Evolutionary conservation across 371 early-diverging fungal genomes (phyloP).

Genomic region (Haplosporangium sp.): DNA sequence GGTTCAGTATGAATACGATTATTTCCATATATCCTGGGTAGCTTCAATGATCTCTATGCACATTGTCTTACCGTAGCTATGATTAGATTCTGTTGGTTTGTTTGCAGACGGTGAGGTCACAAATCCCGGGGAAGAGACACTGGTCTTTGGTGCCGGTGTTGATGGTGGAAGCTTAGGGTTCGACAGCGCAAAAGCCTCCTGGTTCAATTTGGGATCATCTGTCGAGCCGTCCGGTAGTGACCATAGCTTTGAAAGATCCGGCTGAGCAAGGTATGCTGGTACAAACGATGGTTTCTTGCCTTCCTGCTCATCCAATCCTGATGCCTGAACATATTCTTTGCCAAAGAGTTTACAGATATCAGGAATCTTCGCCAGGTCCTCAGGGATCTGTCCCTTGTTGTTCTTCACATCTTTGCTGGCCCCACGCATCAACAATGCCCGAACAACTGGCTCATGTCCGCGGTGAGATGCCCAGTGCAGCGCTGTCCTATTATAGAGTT

Average conservation of each 20-base stretch:
- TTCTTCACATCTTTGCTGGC: conserved; percentile 66
- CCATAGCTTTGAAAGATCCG: conserved; percentile 80
- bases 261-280: conserved; percentile 76
- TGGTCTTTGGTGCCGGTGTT: conserved; percentile 20
- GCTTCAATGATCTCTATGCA: no score
- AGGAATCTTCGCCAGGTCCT: conserved; percentile 66
- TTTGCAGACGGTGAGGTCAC: not conserved
- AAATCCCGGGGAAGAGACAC: not conserved
- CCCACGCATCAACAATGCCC: conserved; percentile 64
- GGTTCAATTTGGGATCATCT: conserved; percentile 56
- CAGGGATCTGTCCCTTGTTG: conserved; percentile 67
- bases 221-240: conserved; percentile 74
- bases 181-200: conserved; percentile 46
- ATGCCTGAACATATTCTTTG: conserved; percentile 2
- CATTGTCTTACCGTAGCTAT: not conserved
- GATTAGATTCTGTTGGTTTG: not conserved
- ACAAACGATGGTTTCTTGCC: conserved; percentile 63
- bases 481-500: conserved; percentile 63
- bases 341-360: conserved; percentile 57
- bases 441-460: conserved; percentile 66
- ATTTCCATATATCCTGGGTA: conserved; percentile 10
- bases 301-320: conserved; percentile 11
- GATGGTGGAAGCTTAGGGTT: conserved; percentile 24
- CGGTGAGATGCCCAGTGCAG: conserved; percentile 80
- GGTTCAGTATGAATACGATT: no score